These are phyloP conservation scores for Gnomoniopsis sp. DNA, from an alignment of 2,329 filamentous ascomycete species.

Conservation along the genomic window DNA sequence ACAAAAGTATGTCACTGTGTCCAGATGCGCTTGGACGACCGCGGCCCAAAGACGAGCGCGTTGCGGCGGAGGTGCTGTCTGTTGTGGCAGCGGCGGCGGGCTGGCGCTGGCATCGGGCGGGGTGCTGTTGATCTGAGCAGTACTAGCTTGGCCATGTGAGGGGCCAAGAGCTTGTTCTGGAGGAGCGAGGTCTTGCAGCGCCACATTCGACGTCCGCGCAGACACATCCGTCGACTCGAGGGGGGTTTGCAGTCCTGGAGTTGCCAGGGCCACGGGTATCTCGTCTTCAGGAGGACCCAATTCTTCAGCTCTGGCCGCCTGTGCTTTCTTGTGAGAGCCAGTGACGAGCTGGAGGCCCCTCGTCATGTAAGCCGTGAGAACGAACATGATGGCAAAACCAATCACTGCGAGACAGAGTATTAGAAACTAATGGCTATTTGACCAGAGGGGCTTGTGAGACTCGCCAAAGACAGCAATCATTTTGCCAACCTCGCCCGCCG, in stretches of 20 bases:
- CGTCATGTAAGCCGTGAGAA: constrained; percentile 51
- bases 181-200: constrained; percentile 18
- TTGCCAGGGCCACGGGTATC: constrained; percentile 40
- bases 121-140: constrained; percentile 12
- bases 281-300: constrained; percentile 40
- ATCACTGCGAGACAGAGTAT: constrained; percentile 37
- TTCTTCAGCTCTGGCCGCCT: constrained; percentile 50
- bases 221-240: constrained; percentile 10
- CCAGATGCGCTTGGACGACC: constrained; percentile 40
- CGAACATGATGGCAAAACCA: constrained; percentile 52
- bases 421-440: no score
- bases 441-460: constrained; percentile 19
- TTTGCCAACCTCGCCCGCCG: constrained; percentile 52
- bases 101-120: constrained; percentile 7
- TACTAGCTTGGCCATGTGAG: neutral
- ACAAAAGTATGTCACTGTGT: constrained; percentile 40
- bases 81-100: constrained; percentile 28
- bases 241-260: constrained; percentile 23
- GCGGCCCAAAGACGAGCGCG: constrained; percentile 49
- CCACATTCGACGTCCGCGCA: constrained; percentile 10
- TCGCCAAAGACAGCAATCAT: constrained; percentile 57
- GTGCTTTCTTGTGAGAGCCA: constrained; percentile 49
- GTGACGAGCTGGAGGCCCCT: constrained; percentile 49
- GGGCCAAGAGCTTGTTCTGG: constrained; percentile 19
- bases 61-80: constrained; percentile 40